A percentile compares a stretch with the other conserved stretches of the same genome.
Conservation (phyloP, 2,329 filamentous ascomycete species). For the Botryotinia narcissicola region DNA sequence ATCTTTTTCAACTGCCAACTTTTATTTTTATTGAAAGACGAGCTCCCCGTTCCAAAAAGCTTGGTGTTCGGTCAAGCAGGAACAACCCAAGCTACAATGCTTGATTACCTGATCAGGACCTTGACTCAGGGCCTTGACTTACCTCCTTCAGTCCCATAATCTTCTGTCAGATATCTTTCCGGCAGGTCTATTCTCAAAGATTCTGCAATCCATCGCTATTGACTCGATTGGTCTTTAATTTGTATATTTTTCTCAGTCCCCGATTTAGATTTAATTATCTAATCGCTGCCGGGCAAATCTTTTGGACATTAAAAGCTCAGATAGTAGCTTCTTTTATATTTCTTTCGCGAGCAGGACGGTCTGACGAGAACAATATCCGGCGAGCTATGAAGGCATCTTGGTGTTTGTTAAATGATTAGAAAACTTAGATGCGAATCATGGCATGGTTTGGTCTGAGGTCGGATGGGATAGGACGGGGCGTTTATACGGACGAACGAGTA, state of each 20-base stretch:
- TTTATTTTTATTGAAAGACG: neutral
- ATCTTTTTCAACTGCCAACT: neutral
- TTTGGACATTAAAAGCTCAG: slow-evolving; percentile 11
- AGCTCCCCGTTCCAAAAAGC: neutral
- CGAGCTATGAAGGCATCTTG: slow-evolving; percentile 5
- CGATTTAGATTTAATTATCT: neutral
- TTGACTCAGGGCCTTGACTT: neutral
- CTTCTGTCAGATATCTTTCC: neutral
- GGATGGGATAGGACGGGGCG: neutral
- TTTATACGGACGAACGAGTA: neutral
- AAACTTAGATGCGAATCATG: slow-evolving; percentile 11
- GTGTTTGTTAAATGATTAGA: slow-evolving; percentile 7
- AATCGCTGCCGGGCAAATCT: neutral
- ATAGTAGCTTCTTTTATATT: neutral
- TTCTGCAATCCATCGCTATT: neutral
- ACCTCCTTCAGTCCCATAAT: neutral
- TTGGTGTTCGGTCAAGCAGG: neutral
- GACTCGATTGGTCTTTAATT: slow-evolving; percentile 10
- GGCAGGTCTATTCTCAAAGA: neutral
- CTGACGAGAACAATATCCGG: slow-evolving; percentile 1
- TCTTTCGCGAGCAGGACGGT: slow-evolving; percentile 1
- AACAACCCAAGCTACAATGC: neutral
- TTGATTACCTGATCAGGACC: neutral
- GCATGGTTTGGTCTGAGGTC: neutral
- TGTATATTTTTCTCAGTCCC: slow-evolving; percentile 17